These are phyloP conservation scores for Fusarium bactridioides DNA, from an alignment of 2,329 filamentous ascomycete species.

Conservation along the genomic window DNA sequence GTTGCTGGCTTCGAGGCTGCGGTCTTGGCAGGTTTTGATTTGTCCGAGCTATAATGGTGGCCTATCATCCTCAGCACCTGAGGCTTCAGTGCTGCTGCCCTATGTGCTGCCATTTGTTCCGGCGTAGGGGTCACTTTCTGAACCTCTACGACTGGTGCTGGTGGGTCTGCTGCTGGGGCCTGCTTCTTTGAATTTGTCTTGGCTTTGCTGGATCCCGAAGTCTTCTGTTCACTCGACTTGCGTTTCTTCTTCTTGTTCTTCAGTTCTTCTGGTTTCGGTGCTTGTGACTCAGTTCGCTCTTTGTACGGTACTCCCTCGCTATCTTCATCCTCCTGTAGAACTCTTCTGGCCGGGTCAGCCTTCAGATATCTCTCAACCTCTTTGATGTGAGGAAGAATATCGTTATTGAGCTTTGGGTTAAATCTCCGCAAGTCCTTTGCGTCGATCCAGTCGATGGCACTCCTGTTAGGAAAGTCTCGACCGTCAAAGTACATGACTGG, in stretches of 20 bases:
- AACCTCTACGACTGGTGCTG: neutral
- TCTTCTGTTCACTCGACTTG: neutral
- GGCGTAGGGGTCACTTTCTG: neutral
- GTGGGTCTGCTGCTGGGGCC: neutral
- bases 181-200: neutral
- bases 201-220: neutral
- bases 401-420: neutral
- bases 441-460: slow-evolving; percentile 29
- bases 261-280: neutral
- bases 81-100: neutral
- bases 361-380: neutral
- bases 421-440: slow-evolving; percentile 25
- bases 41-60: neutral
- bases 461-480: slow-evolving; percentile 21
- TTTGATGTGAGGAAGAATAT: slow-evolving; percentile 3
- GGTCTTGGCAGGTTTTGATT: neutral
- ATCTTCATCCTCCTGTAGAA: neutral
- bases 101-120: neutral
- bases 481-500: slow-evolving; percentile 37
- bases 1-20: neutral
- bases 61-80: neutral
- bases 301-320: neutral
- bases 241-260: neutral
- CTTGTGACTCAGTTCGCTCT: neutral
- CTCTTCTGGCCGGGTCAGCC: neutral